Conservation (phyloP, 148 eudicot genomes). For the Amaranthus cruentus region DNA sequence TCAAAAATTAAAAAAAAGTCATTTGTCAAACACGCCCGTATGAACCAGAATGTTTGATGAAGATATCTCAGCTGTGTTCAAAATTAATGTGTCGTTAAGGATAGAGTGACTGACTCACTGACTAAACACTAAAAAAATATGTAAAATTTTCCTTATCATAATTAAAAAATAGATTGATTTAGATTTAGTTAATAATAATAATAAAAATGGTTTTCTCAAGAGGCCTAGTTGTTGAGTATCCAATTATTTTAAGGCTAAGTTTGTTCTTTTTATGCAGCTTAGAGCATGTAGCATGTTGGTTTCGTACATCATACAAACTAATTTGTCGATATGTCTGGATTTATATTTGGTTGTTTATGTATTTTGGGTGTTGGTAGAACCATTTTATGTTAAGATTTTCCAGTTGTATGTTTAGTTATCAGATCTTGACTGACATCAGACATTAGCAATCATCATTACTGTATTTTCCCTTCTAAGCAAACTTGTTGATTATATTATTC, state of each 20-base stretch:
- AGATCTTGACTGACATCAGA: background rate
- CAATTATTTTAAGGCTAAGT: background rate
- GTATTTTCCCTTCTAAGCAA: background rate
- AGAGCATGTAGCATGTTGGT: constrained; percentile 24
- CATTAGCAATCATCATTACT: constrained; percentile 7
- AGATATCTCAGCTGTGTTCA: background rate
- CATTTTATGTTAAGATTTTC: background rate
- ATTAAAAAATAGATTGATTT: background rate
- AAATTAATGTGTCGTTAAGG: background rate
- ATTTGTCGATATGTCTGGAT: constrained; percentile 18
- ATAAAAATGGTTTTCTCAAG: constrained; percentile 1
- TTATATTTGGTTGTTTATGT: background rate
- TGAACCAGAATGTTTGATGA: constrained; percentile 8
- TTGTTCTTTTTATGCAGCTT: constrained; percentile 4
- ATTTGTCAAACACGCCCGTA: background rate
- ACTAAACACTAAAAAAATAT: background rate
- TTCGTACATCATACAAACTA: constrained; percentile 13
- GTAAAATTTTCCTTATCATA: background rate
- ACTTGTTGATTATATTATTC: background rate
- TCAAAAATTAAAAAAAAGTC: too few species aligned
- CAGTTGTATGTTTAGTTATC: background rate
- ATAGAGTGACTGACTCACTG: background rate
- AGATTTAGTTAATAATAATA: background rate
- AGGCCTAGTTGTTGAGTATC: constrained; percentile 11
- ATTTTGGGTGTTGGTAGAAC: constrained; percentile 12